A percentile compares a stretch with the other conserved stretches of the same genome.
These are phyloP conservation scores for Chaetomium strumarium DNA, from an alignment of 2,329 filamentous ascomycete genomes.

Conservation along the genomic window DNA sequence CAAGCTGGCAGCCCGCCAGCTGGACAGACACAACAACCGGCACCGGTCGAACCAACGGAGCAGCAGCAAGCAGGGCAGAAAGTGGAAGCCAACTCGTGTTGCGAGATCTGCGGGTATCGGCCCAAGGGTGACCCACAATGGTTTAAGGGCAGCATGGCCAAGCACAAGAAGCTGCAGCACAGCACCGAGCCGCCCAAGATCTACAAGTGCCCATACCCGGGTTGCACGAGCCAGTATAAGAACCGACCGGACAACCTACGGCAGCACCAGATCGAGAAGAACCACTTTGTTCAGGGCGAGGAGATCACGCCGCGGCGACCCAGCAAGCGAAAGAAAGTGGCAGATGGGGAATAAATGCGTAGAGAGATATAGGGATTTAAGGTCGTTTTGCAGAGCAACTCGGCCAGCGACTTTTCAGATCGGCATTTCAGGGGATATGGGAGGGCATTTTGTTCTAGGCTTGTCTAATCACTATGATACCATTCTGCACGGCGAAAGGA, in stretches of 20 bases:
- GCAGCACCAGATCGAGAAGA: constrained; percentile 52
- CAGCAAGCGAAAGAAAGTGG: constrained; percentile 43
- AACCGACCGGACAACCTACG: constrained; percentile 51
- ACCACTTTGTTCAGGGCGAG: constrained; percentile 45
- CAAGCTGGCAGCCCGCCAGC: constrained; percentile 3
- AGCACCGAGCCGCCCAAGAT: constrained; percentile 43
- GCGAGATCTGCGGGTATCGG: constrained; percentile 49
- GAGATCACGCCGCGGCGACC: constrained; percentile 33
- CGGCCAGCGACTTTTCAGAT: neutral
- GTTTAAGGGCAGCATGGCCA: constrained; percentile 54
- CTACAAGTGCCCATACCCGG: constrained; percentile 48
- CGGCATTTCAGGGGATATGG: neutral
- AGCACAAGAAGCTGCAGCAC: constrained; percentile 52
- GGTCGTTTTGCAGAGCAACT: neutral
- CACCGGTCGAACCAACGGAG: neutral
- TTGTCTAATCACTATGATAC: constrained; percentile 10
- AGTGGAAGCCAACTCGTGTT: constrained; percentile 40
- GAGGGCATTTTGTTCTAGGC: neutral
- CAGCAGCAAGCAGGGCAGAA: constrained; percentile 16
- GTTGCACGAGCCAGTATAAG: constrained; percentile 50
- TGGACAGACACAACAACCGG: constrained; percentile 4
- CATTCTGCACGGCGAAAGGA: constrained; percentile 8
- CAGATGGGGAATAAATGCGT: constrained; percentile 1
- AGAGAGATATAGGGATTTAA: neutral
- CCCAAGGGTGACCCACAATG: constrained; percentile 52